Base-by-base conservation (phyloP, 1,284 basidiomycete genomes). In the Ceratobasidium sp. region DNA sequence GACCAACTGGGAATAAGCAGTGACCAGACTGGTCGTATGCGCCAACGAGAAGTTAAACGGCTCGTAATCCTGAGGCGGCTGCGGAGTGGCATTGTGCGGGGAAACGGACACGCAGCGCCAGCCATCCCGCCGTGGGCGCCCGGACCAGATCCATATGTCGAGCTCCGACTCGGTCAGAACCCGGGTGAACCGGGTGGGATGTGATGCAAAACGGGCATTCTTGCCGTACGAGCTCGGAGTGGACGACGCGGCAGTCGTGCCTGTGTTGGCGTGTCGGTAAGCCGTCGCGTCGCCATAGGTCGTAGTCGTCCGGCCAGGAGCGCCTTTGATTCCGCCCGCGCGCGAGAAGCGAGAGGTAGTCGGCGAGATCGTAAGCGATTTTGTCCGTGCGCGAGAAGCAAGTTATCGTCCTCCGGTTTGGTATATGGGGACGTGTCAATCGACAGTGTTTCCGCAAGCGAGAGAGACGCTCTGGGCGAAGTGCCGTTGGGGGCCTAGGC, bases 1-100 rank as follows among this genome's bases (percentile, higher is more conserved):
- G 44, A 97, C 90, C 1, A 95, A 97, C 86, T 99, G 98, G 0
- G 97, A 98, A 85, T 99, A 99, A 2, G 98, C 98, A 0, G 98
- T 99, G 80, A 99, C 98, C 44, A 99, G 92, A 83, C 96, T 96
- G 82, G 99, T 97, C 6, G 95, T 93, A 85, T 99, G 96, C 1
- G 92, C 95, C 33, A 99, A 91, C 0, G 96, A 97, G 89, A 96
- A 99, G 83, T 95, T 95, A 89, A 98, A 99, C 0, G 98, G 97
- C 85, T 98, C 94, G 82, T 91, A 97, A 83, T 98, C 96, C 0
- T 91, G 88, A 20, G 95, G 90, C 12, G 98, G 98, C 84, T 99
- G 98, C 1, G 95, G 95, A 15, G 99, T 93, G 82, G 98, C 94
- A 82, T 97, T 94, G 82, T 91, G 87, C 60, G 97, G 88, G 97